Conservation (phyloP, 1,139 yeast genomes). For the Yamadazyma songkhlaensis region DNA sequence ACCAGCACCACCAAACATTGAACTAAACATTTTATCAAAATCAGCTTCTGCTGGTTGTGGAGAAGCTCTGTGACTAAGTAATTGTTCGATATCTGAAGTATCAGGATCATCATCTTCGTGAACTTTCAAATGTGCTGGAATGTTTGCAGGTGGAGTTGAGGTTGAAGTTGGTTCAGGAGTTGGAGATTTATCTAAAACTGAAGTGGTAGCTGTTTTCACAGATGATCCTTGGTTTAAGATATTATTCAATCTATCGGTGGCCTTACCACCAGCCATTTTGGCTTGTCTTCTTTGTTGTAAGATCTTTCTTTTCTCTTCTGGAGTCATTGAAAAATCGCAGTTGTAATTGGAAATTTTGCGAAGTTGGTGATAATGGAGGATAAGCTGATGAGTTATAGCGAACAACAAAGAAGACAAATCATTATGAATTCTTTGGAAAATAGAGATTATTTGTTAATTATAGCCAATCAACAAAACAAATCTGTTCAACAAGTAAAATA, state of each 20-base stretch:
- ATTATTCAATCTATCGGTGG: constrained; percentile 51
- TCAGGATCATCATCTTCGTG: constrained; percentile 16
- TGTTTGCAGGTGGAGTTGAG: no score
- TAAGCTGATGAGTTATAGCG: constrained; percentile 27
- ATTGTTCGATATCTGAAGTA: constrained; percentile 16
- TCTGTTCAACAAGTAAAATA: constrained; percentile 43
- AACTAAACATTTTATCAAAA: constrained; percentile 36
- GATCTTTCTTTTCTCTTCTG: constrained; percentile 61
- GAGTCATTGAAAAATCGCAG: constrained; percentile 26
- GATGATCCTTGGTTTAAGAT: constrained; percentile 43
- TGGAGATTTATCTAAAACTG: constrained; percentile 29
- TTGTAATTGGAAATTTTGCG: no score
- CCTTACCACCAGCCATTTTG: constrained; percentile 60
- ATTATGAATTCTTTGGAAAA: constrained; percentile 44
- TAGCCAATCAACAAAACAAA: constrained; percentile 44
- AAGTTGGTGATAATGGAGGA: constrained; percentile 5
- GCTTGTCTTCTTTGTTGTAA: constrained; percentile 71
- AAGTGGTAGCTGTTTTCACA: constrained; percentile 29
- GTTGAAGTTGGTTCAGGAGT: constrained; percentile 1
- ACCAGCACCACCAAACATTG: constrained; percentile 22
- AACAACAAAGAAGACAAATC: constrained; percentile 36
- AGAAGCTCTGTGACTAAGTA: constrained; percentile 13
- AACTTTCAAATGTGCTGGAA: background rate
- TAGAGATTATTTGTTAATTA: constrained; percentile 39
- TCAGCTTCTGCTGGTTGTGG: constrained; percentile 15